Conservation (phyloP, 2,329 filamentous ascomycete genomes). For the Cytospora paraplurivora region DNA sequence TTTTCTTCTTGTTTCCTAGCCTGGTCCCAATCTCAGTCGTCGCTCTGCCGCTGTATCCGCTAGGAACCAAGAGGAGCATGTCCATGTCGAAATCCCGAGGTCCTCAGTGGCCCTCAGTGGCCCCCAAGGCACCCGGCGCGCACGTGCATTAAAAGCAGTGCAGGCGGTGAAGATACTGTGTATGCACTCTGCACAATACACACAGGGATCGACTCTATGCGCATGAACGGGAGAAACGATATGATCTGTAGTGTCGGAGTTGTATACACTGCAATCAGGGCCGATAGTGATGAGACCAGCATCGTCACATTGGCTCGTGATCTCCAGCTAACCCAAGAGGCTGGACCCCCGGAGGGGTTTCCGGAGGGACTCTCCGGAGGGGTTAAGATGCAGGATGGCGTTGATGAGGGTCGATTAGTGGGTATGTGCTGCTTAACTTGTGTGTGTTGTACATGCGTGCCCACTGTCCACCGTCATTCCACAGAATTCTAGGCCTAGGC, state of each 20-base stretch:
- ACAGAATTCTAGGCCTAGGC: neutral
- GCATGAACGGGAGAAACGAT: slow-evolving; percentile 3
- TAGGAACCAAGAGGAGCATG: neutral
- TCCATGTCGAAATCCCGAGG: neutral
- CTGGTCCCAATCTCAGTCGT: neutral
- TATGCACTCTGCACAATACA: neutral
- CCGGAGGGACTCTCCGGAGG: neutral
- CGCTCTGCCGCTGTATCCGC: neutral
- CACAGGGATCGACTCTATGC: slow-evolving; percentile 10
- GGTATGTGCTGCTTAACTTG: neutral
- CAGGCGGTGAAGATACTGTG: slow-evolving; percentile 6
- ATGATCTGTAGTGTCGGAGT: neutral
- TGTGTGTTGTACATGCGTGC: neutral
- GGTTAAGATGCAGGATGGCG: neutral
- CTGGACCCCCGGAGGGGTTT: neutral
- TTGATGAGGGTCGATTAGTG: neutral
- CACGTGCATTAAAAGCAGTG: neutral
- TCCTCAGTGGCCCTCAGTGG: neutral
- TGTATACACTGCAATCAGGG: neutral
- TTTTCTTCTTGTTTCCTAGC: neutral
- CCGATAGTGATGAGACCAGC: slow-evolving; percentile 4
- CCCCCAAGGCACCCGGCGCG: neutral
- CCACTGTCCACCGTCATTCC: neutral
- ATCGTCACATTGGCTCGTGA: slow-evolving; percentile 20
- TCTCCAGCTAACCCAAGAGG: slow-evolving; percentile 1